phyloP scores from a whole-genome alignment of 805 yeast genomes.

The Saccharomycopsis oosterbeekiorum region DNA sequence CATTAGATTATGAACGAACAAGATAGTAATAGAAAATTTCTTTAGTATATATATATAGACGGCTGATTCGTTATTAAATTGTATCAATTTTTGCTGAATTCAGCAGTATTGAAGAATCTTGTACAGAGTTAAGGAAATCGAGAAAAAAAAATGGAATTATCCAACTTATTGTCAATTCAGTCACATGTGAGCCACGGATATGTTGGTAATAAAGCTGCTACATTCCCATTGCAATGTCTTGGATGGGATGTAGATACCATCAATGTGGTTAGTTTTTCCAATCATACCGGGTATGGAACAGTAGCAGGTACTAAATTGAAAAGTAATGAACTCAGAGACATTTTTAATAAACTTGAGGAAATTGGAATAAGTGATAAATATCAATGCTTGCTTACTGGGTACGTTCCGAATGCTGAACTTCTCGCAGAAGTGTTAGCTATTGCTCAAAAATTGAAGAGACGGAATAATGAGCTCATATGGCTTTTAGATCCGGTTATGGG shows the following conservation, averaged over 20 bases:
- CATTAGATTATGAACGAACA: too few species aligned
- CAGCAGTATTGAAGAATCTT: neutral
- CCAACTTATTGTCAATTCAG: conserved; percentile 43
- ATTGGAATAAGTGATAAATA: conserved; percentile 29
- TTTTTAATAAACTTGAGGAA: conserved; percentile 31
- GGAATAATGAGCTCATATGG: conserved; percentile 36
- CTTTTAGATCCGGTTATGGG: conserved; percentile 76
- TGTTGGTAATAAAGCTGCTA: conserved; percentile 88
- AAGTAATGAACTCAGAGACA: conserved; percentile 30
- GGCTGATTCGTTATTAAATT: too few species aligned
- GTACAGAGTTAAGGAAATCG: neutral
- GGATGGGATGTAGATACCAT: conserved; percentile 93
- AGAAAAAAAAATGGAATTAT: neutral
- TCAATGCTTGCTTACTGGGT: conserved; percentile 56
- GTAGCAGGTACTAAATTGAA: conserved; percentile 38
- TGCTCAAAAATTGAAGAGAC: conserved; percentile 29
- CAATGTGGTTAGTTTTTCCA: conserved; percentile 81
- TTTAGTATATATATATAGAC: too few species aligned
- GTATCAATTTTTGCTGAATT: too few species aligned
- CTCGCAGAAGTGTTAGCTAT: conserved; percentile 28
- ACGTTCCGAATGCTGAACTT: conserved; percentile 49
- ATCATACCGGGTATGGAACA: conserved; percentile 81
- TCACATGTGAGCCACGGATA: conserved; percentile 95
- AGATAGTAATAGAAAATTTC: too few species aligned
- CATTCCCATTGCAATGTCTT: conserved; percentile 74